These are phyloP conservation scores for Nicotiana attenuata DNA, from an alignment of 257 asterid genomes.

Conservation along the genomic window DNA sequence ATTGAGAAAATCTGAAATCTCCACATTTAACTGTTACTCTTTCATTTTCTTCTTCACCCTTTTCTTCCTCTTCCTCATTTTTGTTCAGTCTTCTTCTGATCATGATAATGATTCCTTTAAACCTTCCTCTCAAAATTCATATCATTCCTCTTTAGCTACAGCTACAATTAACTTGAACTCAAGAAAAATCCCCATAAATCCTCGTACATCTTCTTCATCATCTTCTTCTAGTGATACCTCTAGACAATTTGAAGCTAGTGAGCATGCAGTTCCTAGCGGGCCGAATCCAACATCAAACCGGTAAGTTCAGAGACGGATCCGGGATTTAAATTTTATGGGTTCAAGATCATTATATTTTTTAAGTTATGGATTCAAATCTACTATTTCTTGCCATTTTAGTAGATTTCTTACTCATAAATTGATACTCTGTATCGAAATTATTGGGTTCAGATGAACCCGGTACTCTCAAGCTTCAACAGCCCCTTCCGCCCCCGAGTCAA, in stretches of 20 bases:
- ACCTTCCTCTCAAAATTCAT: neutral
- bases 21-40: neutral
- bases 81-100: neutral
- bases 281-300: constrained; percentile 75
- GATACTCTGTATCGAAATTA: too few relatives aligned
- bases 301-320: constrained; percentile 6
- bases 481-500: neutral
- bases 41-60: neutral
- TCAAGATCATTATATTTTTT: too few relatives aligned
- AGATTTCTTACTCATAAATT: too few relatives aligned
- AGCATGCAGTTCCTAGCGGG: constrained; percentile 85
- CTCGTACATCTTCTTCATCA: neutral
- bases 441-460: too few relatives aligned
- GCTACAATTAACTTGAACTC: neutral
- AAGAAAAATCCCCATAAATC: neutral
- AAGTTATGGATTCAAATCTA: too few relatives aligned
- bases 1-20: constrained; percentile 14
- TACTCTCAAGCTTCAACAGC: too few relatives aligned
- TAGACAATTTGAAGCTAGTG: constrained; percentile 43
- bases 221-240: constrained; percentile 5
- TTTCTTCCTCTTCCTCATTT: neutral
- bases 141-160: neutral
- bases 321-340: too few relatives aligned
- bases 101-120: neutral
- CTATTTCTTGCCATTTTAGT: too few relatives aligned